Evolutionary conservation across 331 rosid species (phyloP).

Genomic region (Saraca asoca): DNA sequence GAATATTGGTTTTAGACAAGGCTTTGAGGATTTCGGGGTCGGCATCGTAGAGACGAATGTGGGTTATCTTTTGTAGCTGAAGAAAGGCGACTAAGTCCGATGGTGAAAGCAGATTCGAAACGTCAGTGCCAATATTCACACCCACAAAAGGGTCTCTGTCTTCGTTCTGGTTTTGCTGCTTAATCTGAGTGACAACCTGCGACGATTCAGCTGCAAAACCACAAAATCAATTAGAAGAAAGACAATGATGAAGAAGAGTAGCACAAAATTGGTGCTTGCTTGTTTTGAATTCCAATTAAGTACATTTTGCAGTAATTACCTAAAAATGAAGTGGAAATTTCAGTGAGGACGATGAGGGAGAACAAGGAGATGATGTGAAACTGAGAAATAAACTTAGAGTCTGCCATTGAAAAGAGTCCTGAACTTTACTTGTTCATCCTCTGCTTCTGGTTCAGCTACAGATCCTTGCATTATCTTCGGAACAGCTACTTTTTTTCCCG

Average conservation of each 20-base stretch:
- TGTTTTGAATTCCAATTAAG: not conserved
- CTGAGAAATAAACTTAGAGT: conserved; percentile 37
- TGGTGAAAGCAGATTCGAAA: conserved; percentile 59
- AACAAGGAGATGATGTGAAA: conserved; percentile 15
- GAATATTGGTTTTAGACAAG: conserved; percentile 57
- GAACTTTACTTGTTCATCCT: conserved; percentile 52
- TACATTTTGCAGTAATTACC: conserved; percentile 39
- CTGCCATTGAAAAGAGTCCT: conserved; percentile 57
- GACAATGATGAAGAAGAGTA: not conserved
- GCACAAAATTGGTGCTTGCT: not conserved
- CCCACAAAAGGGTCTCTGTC: conserved; percentile 65
- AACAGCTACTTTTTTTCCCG: conserved; percentile 2
- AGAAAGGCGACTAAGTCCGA: conserved; percentile 59
- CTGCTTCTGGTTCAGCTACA: conserved; percentile 55
- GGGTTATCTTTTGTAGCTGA: conserved; percentile 58
- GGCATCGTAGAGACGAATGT: conserved; percentile 78
- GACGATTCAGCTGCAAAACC: conserved; percentile 47
- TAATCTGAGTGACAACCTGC: conserved; percentile 1
- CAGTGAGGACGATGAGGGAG: conserved; percentile 24
- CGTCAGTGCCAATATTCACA: conserved; percentile 78
- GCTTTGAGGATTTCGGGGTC: conserved; percentile 72
- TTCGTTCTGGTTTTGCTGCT: conserved; percentile 35
- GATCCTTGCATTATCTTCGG: conserved; percentile 71
- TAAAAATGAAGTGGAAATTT: conserved; percentile 18
- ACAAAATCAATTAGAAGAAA: not conserved